Conservation (phyloP, 2,329 filamentous ascomycete species). For the Fusarium stilboides region DNA sequence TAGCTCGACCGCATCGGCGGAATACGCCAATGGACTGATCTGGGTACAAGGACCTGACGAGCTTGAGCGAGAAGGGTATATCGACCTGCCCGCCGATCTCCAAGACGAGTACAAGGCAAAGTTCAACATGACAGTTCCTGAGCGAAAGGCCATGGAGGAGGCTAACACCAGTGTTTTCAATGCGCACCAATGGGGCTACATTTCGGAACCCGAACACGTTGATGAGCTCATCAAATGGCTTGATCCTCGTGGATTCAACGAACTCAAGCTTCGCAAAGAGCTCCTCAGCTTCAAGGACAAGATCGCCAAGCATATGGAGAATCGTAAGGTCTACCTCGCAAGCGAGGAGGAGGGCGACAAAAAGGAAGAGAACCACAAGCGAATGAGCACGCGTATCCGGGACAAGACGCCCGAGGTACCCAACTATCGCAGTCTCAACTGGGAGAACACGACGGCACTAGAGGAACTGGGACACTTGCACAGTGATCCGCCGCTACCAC, state of each 20-base stretch:
- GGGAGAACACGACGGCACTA: slow-evolving; percentile 71
- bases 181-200: slow-evolving; percentile 91
- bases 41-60: slow-evolving; percentile 98
- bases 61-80: slow-evolving; percentile 87
- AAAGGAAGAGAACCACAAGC: slow-evolving; percentile 58
- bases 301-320: slow-evolving; percentile 85
- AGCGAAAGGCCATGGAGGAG: slow-evolving; percentile 90
- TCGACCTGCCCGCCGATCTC: slow-evolving; percentile 80
- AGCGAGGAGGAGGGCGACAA: slow-evolving; percentile 58
- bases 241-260: slow-evolving; percentile 87
- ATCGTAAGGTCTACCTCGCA: slow-evolving; percentile 78
- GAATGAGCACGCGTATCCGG: slow-evolving; percentile 63
- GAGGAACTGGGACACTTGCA: slow-evolving; percentile 72
- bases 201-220: slow-evolving; percentile 83
- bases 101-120: slow-evolving; percentile 82
- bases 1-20: slow-evolving; percentile 88
- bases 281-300: slow-evolving; percentile 81
- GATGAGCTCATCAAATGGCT: slow-evolving; percentile 89
- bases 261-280: slow-evolving; percentile 90
- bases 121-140: slow-evolving; percentile 86
- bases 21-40: slow-evolving; percentile 93
- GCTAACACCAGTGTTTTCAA: slow-evolving; percentile 82
- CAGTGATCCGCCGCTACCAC: slow-evolving; percentile 68
- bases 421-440: slow-evolving; percentile 66
- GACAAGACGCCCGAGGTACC: slow-evolving; percentile 64